Evolutionary conservation across 2,329 filamentous ascomycete species (phyloP).

Genomic region (Fusarium sp.): DNA sequence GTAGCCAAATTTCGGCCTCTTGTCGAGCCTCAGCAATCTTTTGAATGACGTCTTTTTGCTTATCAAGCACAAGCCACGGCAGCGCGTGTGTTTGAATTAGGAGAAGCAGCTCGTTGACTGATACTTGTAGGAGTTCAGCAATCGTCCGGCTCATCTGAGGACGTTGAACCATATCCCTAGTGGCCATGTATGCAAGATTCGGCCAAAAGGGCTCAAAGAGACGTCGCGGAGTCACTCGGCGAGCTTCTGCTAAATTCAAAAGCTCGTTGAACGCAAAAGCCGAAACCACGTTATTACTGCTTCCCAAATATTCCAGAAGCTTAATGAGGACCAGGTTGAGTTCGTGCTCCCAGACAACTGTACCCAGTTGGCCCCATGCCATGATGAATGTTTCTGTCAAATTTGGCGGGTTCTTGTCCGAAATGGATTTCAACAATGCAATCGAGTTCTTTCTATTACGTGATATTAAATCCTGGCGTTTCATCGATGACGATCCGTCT

Average conservation of each 20-base stretch:
- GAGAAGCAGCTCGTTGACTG: constrained; percentile 77
- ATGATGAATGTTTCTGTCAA: constrained; percentile 87
- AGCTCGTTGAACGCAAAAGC: constrained; percentile 87
- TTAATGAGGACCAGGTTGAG: constrained; percentile 86
- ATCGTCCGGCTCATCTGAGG: constrained; percentile 86
- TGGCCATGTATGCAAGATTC: constrained; percentile 81
- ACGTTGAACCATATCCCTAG: constrained; percentile 81
- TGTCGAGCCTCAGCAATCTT: constrained; percentile 83
- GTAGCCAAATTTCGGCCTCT: constrained; percentile 69
- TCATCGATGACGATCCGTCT: constrained; percentile 26
- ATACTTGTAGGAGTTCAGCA: constrained; percentile 82
- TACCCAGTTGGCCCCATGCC: constrained; percentile 86
- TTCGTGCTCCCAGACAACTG: constrained; percentile 80
- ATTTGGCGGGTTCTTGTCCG: constrained; percentile 72
- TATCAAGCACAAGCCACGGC: constrained; percentile 85
- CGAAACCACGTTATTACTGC: constrained; percentile 81
- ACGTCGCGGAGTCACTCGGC: constrained; percentile 70
- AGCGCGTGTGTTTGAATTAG: constrained; percentile 84
- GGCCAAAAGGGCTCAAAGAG: constrained; percentile 91
- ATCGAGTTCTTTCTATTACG: constrained; percentile 74
- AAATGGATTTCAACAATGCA: constrained; percentile 76
- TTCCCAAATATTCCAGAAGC: constrained; percentile 87
- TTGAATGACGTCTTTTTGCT: constrained; percentile 80
- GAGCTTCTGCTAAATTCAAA: constrained; percentile 74
- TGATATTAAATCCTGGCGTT: constrained; percentile 43